Evolutionary conservation across 2,329 filamentous ascomycete genomes (phyloP), one percentile per base, ranked within the genome.

Genomic region (Monosporascus sp.): DNA sequence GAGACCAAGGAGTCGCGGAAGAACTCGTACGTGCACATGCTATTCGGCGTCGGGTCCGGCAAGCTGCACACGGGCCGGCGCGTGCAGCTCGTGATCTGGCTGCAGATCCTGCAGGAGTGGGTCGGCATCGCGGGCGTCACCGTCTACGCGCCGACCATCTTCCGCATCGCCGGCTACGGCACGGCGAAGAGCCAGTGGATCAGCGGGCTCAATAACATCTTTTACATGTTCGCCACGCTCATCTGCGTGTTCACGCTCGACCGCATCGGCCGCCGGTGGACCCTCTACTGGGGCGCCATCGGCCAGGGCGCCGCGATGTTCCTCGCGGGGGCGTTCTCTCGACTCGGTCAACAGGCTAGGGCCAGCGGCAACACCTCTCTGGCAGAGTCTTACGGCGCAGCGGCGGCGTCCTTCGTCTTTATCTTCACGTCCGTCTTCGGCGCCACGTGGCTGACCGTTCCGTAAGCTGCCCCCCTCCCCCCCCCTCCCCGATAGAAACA

Each of bases 41-140:
- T 89, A 1, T 83, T 87, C 50, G 85, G 84, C 2, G 78, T 81
- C 51, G 83, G 82, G 3, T 85, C 83, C 0, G 86, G 78, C 0
- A 82, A 86, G 50, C 67, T 89, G 8, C 85, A 89, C 57, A 85
- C 81, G 0, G 86, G 80, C 0, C 77, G 86, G 1, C 80, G 87
- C 6, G 84, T 88, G 0, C 85, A 88, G 61, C 76, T 89, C 2
- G 85, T 86, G 3, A 76, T 89, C 37, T 89, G 85, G 85, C 74
- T 89, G 8, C 85, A 88, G 68, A 85, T 88, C 45, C 79, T 88
- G 63, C 85, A 88, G 62, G 81, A 87, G 60, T 87, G 85, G 83
- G 78, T 85, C 50, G 84, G 86, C 0, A 88, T 89, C 55, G 84
- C 85, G 0, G 85, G 83, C 43, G 83, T 89, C 3, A 88, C 85